These are phyloP conservation scores for Penicillium sp. DNA, from an alignment of 2,329 filamentous ascomycete genomes.

Conservation along the genomic window DNA sequence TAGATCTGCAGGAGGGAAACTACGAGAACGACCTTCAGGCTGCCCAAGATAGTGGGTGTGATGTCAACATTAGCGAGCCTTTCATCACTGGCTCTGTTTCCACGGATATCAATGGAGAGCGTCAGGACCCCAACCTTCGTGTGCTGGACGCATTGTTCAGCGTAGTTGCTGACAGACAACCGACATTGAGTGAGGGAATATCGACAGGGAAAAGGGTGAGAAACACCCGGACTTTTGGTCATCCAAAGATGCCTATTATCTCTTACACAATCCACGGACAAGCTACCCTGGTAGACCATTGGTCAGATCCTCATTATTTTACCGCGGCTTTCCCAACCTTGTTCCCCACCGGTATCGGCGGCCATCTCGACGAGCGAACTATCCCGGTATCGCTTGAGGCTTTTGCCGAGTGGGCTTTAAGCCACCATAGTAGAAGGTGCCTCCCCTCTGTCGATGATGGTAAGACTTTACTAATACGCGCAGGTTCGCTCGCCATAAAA, in stretches of 20 bases:
- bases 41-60: background rate
- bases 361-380: background rate
- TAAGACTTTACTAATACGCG: background rate
- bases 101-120: background rate
- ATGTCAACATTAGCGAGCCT: background rate
- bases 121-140: background rate
- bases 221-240: too few species aligned
- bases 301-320: background rate
- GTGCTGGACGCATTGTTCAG: background rate
- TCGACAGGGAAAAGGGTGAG: too few species aligned
- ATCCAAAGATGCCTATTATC: background rate
- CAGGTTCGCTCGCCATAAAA: background rate
- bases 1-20: background rate
- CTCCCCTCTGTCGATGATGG: background rate
- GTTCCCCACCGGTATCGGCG: background rate
- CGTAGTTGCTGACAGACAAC: background rate
- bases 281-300: background rate
- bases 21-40: background rate
- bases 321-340: background rate
- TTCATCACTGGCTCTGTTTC: background rate
- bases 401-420: background rate
- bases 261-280: background rate
- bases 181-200: too few species aligned
- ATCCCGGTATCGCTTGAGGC: background rate
- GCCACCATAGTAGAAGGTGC: background rate